These are phyloP conservation scores for Kluyveromyces dobzhanskii DNA, from an alignment of 805 yeast species.

Conservation along the genomic window DNA sequence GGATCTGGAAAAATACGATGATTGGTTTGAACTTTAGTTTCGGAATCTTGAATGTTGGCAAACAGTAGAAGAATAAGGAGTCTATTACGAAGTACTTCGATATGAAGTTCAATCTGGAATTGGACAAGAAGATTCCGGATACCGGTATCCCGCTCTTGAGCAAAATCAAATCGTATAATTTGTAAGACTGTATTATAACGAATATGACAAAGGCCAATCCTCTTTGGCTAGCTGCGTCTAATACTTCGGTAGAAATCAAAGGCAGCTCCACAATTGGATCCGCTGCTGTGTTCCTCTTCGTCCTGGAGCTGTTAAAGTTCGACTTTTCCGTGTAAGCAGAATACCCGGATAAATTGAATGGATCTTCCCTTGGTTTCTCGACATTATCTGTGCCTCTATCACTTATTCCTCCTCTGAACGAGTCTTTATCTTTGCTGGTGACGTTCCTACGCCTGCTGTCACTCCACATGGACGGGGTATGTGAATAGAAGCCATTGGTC, in stretches of 20 bases:
- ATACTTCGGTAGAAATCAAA: slow-evolving; percentile 52
- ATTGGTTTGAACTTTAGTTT: slow-evolving; percentile 56
- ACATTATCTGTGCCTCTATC: not conserved
- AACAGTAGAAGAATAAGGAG: slow-evolving; percentile 55
- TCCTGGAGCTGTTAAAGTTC: too few relatives aligned
- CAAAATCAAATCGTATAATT: slow-evolving; percentile 60
- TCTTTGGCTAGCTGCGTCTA: slow-evolving; percentile 76
- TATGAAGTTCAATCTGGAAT: slow-evolving; percentile 50
- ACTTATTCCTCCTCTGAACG: not conserved
- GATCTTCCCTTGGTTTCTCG: not conserved
- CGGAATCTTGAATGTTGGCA: slow-evolving; percentile 72
- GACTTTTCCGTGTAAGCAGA: too few relatives aligned
- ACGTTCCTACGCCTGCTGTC: slow-evolving; percentile 3
- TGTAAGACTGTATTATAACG: slow-evolving; percentile 75
- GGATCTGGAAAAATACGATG: slow-evolving; percentile 42
- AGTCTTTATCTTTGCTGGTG: too few relatives aligned
- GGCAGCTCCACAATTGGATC: slow-evolving; percentile 18
- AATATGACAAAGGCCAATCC: slow-evolving; percentile 57
- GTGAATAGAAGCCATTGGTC: not conserved
- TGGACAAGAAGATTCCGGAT: slow-evolving; percentile 30
- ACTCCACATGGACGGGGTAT: slow-evolving; percentile 2
- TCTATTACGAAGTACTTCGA: slow-evolving; percentile 70
- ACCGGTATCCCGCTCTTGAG: slow-evolving; percentile 39
- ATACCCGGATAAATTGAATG: not conserved
- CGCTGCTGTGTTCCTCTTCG: too few relatives aligned